phyloP scores from a whole-genome alignment of 2,329 filamentous ascomycete genomes.

The Ophiocordyceps robertsii region DNA sequence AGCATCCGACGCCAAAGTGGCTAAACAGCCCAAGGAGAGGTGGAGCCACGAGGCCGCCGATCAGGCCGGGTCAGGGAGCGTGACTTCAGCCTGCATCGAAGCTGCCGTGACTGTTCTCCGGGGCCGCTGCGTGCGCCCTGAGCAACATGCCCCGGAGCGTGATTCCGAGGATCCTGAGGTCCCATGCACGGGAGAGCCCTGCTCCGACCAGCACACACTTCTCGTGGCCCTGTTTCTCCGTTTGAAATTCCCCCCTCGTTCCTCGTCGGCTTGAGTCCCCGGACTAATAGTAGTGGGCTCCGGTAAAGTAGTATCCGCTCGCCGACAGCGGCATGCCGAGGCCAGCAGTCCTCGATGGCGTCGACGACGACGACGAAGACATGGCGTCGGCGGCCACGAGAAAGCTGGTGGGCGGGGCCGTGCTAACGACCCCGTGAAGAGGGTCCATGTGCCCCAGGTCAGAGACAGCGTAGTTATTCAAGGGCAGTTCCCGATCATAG shows the following conservation, averaged over 20 bases:
- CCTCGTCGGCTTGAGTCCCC: not conserved
- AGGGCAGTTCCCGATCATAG: slow-evolving; percentile 7
- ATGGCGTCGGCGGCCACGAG: slow-evolving; percentile 4
- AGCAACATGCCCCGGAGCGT: no score
- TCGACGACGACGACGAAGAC: slow-evolving; percentile 1
- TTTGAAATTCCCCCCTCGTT: not conserved
- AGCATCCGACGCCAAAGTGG: not conserved
- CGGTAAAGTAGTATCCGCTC: slow-evolving; percentile 7
- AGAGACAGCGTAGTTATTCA: slow-evolving; percentile 6
- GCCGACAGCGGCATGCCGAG: slow-evolving; percentile 6
- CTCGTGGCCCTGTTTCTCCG: not conserved
- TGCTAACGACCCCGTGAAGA: slow-evolving; percentile 3
- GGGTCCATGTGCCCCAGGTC: slow-evolving; percentile 7
- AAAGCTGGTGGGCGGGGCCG: slow-evolving; percentile 3
- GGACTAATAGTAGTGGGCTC: slow-evolving; percentile 5
- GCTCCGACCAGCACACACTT: no score
- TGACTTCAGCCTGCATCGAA: no score
- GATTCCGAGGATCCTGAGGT: no score
- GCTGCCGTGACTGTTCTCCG: no score
- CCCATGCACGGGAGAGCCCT: no score
- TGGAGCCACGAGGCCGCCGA: no score
- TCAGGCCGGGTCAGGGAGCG: no score
- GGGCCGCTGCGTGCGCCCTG: no score
- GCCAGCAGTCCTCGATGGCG: slow-evolving; percentile 4
- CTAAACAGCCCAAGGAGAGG: no score